Conservation (phyloP, 257 asterid genomes). For the Capsicum chinense region DNA sequence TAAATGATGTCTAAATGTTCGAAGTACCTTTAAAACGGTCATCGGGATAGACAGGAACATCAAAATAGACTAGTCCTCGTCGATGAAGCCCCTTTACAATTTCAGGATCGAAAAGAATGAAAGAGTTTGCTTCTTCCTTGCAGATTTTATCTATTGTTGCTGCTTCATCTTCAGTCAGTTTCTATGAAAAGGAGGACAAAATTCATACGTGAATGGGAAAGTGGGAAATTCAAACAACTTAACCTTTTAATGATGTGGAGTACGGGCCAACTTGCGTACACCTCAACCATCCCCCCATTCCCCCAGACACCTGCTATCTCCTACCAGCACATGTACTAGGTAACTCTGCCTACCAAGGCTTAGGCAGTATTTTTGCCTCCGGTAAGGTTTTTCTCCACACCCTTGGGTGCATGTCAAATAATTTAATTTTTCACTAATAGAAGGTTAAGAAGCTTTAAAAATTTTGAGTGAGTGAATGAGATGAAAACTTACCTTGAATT, state of each 20-base stretch:
- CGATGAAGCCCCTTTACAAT: constrained; percentile 78
- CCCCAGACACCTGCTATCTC: background rate
- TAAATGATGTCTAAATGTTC: background rate
- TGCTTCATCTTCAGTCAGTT: constrained; percentile 97
- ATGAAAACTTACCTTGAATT: constrained; percentile 77
- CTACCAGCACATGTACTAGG: background rate
- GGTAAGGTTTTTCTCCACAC: background rate
- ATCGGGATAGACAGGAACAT: constrained; percentile 93
- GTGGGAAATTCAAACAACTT: background rate
- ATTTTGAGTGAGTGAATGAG: constrained; percentile 28
- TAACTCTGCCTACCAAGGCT: constrained; percentile 2
- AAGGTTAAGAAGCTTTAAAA: constrained; percentile 1
- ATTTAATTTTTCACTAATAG: constrained; percentile 10
- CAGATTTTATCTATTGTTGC: constrained; percentile 98
- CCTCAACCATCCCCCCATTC: background rate
- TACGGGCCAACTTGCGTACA: background rate
- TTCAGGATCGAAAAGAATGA: constrained; percentile 88
- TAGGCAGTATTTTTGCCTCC: background rate
- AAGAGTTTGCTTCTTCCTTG: constrained; percentile 96
- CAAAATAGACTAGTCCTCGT: constrained; percentile 94
- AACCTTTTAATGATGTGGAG: background rate
- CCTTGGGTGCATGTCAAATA: background rate
- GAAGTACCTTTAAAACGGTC: constrained; percentile 93
- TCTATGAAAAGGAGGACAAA: constrained; percentile 50
- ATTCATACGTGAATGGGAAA: background rate